Conservation (phyloP, 768 basidiomycete species). For the Rubroboletus pulcherrimus region DNA sequence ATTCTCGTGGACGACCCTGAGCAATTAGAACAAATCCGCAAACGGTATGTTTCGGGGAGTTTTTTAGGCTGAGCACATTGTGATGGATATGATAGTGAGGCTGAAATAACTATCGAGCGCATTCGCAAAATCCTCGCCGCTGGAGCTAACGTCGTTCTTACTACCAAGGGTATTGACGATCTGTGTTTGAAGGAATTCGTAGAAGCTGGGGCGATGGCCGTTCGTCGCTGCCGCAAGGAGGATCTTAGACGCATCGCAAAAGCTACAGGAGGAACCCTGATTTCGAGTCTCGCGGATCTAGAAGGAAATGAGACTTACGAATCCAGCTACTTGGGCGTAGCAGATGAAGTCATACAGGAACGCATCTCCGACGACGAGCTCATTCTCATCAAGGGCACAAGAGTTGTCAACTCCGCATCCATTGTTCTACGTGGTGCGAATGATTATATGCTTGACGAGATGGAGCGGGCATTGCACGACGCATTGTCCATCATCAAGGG, state of each 20-base stretch:
- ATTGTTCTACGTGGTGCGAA: conserved; percentile 96
- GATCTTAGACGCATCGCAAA: conserved; percentile 95
- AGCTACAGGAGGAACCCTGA: conserved; percentile 91
- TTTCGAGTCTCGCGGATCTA: conserved; percentile 90
- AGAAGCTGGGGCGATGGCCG: conserved; percentile 98
- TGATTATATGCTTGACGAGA: conserved; percentile 99
- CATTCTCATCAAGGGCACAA: conserved; percentile 96
- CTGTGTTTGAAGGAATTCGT: conserved; percentile 98
- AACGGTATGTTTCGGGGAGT: conserved; percentile 51
- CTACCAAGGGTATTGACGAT: conserved; percentile 98
- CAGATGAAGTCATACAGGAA: conserved; percentile 96
- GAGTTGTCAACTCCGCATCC: conserved; percentile 89
- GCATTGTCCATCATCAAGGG: conserved; percentile 94
- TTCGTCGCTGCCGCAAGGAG: conserved; percentile 95
- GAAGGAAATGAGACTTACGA: conserved; percentile 99
- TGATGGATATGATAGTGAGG: conserved; percentile 59
- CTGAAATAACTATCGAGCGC: conserved; percentile 93
- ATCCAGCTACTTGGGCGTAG: conserved; percentile 80
- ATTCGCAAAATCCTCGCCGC: conserved; percentile 94
- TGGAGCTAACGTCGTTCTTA: conserved; percentile 95
- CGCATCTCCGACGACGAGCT: conserved; percentile 98
- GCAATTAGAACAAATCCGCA: conserved; percentile 93
- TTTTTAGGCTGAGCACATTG: not conserved
- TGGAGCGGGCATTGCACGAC: conserved; percentile 96
- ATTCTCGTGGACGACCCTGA: conserved; percentile 96